Conservation (phyloP, 2,329 filamentous ascomycete species). For the Epichloe hybrida region DNA sequence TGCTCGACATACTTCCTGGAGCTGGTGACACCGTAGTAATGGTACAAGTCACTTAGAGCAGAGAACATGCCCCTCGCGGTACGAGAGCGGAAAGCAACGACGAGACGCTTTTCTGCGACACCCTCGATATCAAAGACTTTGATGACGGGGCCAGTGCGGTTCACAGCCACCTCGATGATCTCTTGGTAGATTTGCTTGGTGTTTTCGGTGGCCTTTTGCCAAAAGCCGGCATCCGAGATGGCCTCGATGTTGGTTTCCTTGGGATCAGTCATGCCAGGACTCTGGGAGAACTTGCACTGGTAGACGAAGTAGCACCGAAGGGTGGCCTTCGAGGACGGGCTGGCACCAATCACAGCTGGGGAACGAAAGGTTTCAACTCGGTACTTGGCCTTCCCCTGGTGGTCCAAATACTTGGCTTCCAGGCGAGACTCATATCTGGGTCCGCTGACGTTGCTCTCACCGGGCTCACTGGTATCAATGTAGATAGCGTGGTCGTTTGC, state of each 20-base stretch:
- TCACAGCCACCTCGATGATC: constrained; percentile 75
- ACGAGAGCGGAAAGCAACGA: constrained; percentile 86
- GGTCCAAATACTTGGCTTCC: constrained; percentile 89
- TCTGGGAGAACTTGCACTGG: constrained; percentile 78
- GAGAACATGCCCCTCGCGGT: constrained; percentile 91
- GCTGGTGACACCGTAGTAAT: constrained; percentile 95
- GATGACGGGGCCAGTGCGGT: constrained; percentile 83
- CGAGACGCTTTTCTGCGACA: constrained; percentile 81
- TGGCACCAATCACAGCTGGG: constrained; percentile 59
- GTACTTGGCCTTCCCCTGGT: constrained; percentile 60
- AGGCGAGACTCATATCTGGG: constrained; percentile 91
- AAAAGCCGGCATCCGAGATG: constrained; percentile 85
- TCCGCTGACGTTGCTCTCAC: constrained; percentile 59
- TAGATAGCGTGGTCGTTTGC: constrained; percentile 91
- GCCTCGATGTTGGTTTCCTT: constrained; percentile 81
- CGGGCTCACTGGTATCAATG: constrained; percentile 92
- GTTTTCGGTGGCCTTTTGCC: constrained; percentile 91
- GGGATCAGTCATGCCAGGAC: constrained; percentile 53
- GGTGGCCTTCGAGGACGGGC: constrained; percentile 59
- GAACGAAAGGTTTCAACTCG: constrained; percentile 97
- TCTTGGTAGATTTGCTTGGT: constrained; percentile 94
- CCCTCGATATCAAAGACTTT: constrained; percentile 95
- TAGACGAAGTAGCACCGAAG: constrained; percentile 98
- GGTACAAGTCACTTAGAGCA: constrained; percentile 87
- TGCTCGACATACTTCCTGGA: constrained; percentile 97